phyloP scores from a whole-genome alignment of 2,329 filamentous ascomycete genomes.

The Chaetomiaceae sp. region DNA sequence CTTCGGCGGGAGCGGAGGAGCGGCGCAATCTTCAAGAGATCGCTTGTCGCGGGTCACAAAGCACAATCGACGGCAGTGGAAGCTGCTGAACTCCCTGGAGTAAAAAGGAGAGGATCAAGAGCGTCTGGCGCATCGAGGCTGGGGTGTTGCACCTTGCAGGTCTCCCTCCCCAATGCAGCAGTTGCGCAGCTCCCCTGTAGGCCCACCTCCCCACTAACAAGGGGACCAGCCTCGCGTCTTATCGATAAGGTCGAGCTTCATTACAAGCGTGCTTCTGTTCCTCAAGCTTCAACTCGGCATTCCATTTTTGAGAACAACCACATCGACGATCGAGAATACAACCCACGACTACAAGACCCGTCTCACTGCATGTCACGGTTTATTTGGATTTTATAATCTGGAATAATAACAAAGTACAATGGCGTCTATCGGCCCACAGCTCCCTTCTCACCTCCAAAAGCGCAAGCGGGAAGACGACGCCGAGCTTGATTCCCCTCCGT shows the following conservation, averaged over 20 bases:
- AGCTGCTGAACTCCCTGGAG: background rate
- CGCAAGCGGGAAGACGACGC: slow-evolving; percentile 51
- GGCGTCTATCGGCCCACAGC: slow-evolving; percentile 65
- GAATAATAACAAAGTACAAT: slow-evolving; percentile 37
- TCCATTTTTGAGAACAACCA: no score
- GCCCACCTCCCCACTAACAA: background rate
- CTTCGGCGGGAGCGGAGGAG: background rate
- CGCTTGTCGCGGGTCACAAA: background rate
- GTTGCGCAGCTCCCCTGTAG: slow-evolving; percentile 3
- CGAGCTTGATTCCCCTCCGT: slow-evolving; percentile 37
- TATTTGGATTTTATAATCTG: background rate
- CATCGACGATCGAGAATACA: no score
- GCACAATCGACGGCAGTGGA: background rate
- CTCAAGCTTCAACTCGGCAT: no score
- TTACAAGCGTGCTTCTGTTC: no score
- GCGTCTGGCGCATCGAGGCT: background rate
- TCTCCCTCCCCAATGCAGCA: background rate
- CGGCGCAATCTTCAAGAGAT: background rate
- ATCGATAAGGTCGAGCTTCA: slow-evolving; percentile 3
- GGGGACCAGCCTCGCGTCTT: no score
- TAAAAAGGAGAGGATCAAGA: background rate
- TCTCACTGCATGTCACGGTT: background rate
- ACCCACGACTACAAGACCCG: background rate
- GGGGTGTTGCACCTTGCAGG: background rate
- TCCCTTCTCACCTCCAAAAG: slow-evolving; percentile 64